Evolutionary conservation across 106 monocot species (phyloP), one percentile per base, ranked within the genome.

Genomic region (Dendrobium huoshanense): DNA sequence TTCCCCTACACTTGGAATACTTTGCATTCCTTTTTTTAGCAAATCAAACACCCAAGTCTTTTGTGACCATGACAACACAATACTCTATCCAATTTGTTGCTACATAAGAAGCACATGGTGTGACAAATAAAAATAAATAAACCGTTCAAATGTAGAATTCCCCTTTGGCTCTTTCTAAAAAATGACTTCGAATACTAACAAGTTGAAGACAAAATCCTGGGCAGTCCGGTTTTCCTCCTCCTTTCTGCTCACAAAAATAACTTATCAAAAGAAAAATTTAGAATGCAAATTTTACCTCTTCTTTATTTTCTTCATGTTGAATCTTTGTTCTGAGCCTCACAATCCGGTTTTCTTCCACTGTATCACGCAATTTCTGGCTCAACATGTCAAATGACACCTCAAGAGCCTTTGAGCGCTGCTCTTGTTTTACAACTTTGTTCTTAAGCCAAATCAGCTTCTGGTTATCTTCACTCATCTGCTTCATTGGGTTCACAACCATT

Each of bases 381-480:
- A 94, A 58, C 72, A 82, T 65, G 2, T 77, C 86, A 44, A 90
- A 37, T 18, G 86, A 79, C 72, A 92, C 84, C 84, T 94, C 85
- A 78, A 92, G 86, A 47, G 77, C 92, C 80, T 94, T 92, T 20
- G 80, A 82, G 1, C 77, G 81, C 64, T 80, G 84, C 59, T 89
- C 81, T 55, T 92, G 79, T 77, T 85, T 87, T 45, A 80, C 85
- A 78, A 83, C 80, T 65, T 85, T 84, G 33, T 84, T 85, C 73
- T 84, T 85, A 18, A 82, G 74, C 70, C 78, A 88, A 74, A 24
- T 67, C 15, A 94, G 76, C 44, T 86, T 85, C 77, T 94, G 96
- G 72, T 92, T 94, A 75, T 94, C 90, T 81, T 94, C 92, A 81
- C 78, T 85, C 94, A 94, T 97, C 80, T 94, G 83, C 51, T 87